Base-by-base conservation (phyloP, 768 basidiomycete genomes). In the Phlebiopsis gigantea region DNA sequence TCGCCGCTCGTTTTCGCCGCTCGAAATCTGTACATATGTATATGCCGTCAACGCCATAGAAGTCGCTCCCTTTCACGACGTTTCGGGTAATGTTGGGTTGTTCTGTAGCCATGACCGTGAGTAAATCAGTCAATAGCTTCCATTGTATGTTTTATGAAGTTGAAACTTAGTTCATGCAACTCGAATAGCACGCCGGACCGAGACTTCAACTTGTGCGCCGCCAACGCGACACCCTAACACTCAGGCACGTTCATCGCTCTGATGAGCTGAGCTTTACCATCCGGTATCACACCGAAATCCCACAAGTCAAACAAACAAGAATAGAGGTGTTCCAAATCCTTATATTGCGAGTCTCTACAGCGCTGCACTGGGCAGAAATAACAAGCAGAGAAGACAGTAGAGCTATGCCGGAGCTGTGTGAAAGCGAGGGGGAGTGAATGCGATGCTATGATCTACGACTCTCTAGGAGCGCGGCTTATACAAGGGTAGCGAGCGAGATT, bases 401-500 rank as follows among this genome's bases (percentile, higher is more conserved):
- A 12, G 34, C 34, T 39, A 39, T 30, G 21, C 15, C 47, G n/a
- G 21, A 12, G 47, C 47, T 30, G 30, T 48, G 2, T n/a, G 29
- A 51, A 41, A 51, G 50, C 50, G 12, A 25, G 26, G n/a, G 26
- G 39, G 30, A 51, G 24, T 50, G 48, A 51, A 34, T 31, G 26
- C 47, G n/a, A 48, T 39, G 31, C 50, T 7, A 30, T 31, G 34
- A 31, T 41, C 21, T 41, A 26, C 50, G 39, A 26, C 21, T 34
- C 45, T 21, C 24, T 12, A 26, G 31, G 54, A 25, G 46, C 4
- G 46, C 12, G 19, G 25, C 55, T 60, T 68, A 77, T 10, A 73
- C 71, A 53, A 82, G 74, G 63, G 80, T 76, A 22, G 85, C 85
- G 57, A 88, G 75, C 24, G 77, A 81, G 29, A 88, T 73, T 41